phyloP scores from a whole-genome alignment of 345 rosid genomes.

The Angophora floribunda region DNA sequence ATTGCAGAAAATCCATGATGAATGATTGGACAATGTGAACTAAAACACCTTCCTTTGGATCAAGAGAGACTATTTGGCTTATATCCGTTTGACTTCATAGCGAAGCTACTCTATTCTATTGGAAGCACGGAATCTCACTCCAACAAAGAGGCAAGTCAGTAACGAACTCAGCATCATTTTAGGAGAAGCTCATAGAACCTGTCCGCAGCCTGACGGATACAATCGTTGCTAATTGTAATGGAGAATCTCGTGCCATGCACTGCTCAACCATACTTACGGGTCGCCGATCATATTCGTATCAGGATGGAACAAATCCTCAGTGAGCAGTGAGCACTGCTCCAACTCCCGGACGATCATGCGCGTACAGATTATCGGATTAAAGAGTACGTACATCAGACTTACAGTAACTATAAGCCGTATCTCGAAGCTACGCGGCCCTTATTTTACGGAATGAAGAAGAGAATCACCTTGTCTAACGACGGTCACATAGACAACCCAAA shows the following conservation, averaged over 20 bases:
- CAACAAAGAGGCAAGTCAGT: background rate
- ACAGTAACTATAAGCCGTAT: too few species aligned
- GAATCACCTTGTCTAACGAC: conserved; percentile 32
- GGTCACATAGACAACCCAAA: conserved; percentile 34
- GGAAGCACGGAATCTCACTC: background rate
- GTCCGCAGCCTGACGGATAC: background rate
- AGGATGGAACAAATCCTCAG: background rate
- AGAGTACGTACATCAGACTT: background rate
- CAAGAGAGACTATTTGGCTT: background rate
- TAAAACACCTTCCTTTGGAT: background rate
- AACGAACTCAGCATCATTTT: background rate
- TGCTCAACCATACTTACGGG: background rate
- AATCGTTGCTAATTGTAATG: background rate
- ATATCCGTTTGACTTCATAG: background rate
- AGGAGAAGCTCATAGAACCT: background rate
- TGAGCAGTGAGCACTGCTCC: background rate
- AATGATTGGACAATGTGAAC: background rate
- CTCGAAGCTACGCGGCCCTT: background rate
- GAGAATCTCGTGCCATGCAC: background rate
- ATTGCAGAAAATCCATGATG: background rate
- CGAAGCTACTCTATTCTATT: background rate
- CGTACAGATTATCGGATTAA: background rate
- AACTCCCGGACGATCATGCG: background rate
- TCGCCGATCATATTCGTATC: background rate
- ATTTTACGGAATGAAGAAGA: background rate